Evolutionary conservation across 805 yeast species (phyloP).

Genomic region (Wickerhamiella spandovensis): DNA sequence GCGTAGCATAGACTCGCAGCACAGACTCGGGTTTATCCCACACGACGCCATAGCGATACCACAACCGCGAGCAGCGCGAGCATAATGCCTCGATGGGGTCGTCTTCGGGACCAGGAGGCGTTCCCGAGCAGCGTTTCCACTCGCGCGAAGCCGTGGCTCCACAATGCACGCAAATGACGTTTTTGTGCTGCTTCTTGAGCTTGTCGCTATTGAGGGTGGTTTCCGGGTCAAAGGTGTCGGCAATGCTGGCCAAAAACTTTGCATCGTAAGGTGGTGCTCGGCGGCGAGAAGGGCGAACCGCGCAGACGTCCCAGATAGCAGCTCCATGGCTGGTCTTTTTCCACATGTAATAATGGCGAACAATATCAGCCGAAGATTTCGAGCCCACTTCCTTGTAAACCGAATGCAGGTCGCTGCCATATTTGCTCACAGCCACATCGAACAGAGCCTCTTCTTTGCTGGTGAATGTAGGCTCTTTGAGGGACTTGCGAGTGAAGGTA

Average conservation of each 20-base stretch:
- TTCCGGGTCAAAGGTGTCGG: conserved; percentile 51
- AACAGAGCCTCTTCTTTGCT: conserved; percentile 52
- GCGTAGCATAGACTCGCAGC: conserved; percentile 35
- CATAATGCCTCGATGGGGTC: conserved; percentile 51
- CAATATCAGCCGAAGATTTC: conserved; percentile 65
- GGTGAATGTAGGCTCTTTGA: conserved; percentile 75
- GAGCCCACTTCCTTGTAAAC: conserved; percentile 60
- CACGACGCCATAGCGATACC: conserved; percentile 78
- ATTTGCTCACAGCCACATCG: conserved; percentile 57
- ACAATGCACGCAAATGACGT: conserved; percentile 63
- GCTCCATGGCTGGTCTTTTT: conserved; percentile 71
- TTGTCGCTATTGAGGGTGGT: conserved; percentile 52
- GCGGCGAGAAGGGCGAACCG: conserved; percentile 53
- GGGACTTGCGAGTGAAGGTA: conserved; percentile 38
- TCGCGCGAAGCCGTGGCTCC: conserved; percentile 37
- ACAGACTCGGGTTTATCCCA: conserved; percentile 77
- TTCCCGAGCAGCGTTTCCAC: conserved; percentile 68
- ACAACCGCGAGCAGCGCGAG: conserved; percentile 71
- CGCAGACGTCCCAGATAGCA: conserved; percentile 67
- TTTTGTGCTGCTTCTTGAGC: conserved; percentile 27
- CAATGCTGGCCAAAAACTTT: conserved; percentile 35
- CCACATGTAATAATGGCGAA: conserved; percentile 82
- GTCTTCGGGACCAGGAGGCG: conserved; percentile 27
- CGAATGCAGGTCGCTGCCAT: conserved; percentile 69
- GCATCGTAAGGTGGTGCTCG: conserved; percentile 18